Conservation (phyloP, 2,329 filamentous ascomycete species). For the Alternaria sp. region DNA sequence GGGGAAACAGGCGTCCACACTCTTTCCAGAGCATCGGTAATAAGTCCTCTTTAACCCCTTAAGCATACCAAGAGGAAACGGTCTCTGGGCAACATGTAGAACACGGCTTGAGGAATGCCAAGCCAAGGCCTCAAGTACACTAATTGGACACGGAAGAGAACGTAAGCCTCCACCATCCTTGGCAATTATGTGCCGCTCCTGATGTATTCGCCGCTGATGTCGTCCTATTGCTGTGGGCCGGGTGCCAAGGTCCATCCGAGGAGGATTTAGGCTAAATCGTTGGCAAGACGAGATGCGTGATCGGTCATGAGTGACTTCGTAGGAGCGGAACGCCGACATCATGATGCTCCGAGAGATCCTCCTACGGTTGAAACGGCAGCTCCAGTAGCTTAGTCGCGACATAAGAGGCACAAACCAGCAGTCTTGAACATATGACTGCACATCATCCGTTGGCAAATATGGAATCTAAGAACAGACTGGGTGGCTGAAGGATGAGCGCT, state of each 20-base stretch:
- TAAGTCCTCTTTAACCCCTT: slow-evolving; percentile 15
- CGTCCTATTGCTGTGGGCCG: not conserved
- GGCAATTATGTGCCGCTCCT: slow-evolving; percentile 7
- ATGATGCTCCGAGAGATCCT: slow-evolving; percentile 6
- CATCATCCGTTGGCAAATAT: not conserved
- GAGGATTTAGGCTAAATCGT: slow-evolving; percentile 24
- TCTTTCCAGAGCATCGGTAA: slow-evolving; percentile 13
- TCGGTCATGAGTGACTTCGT: not conserved
- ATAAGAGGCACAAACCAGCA: not conserved
- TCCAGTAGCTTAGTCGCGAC: not conserved
- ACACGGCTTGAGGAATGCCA: slow-evolving; percentile 4
- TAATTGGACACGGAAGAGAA: slow-evolving; percentile 7
- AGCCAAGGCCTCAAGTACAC: not conserved
- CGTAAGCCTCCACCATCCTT: slow-evolving; percentile 10
- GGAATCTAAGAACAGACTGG: not conserved
- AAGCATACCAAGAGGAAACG: slow-evolving; percentile 20
- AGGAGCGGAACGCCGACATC: not conserved
- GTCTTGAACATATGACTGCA: not conserved
- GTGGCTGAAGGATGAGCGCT: not conserved
- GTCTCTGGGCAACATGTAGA: slow-evolving; percentile 10
- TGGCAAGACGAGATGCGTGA: not conserved
- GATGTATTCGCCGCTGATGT: slow-evolving; percentile 11
- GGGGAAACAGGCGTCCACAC: slow-evolving; percentile 15
- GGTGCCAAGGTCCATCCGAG: slow-evolving; percentile 15
- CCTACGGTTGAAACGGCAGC: not conserved